Conservation (phyloP, 352 stramenopile species). For the Globisporangium ultimum region DNA sequence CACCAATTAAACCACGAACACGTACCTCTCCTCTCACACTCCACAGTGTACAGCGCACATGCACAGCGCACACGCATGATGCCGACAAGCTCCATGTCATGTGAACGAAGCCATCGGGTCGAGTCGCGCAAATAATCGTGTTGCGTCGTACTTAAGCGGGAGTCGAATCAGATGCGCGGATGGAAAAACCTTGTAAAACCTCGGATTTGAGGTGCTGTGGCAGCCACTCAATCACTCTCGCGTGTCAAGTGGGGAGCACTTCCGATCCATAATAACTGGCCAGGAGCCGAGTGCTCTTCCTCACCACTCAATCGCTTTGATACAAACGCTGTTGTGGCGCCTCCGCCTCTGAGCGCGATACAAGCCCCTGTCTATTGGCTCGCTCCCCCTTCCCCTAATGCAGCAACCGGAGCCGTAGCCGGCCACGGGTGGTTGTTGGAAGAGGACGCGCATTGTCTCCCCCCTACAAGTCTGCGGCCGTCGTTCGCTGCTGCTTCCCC, state of each 20-base stretch:
- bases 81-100: too few relatives aligned
- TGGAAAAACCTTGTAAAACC: conserved; percentile 3
- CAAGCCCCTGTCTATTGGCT: not conserved
- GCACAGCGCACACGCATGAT: too few relatives aligned
- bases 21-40: too few relatives aligned
- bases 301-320: conserved; percentile 9
- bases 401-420: conserved; percentile 3
- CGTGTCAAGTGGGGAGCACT: not conserved
- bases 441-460: not conserved
- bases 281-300: conserved; percentile 9
- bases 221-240: conserved; percentile 4
- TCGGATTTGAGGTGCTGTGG: not conserved
- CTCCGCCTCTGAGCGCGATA: not conserved
- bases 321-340: not conserved
- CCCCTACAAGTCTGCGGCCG: too few relatives aligned
- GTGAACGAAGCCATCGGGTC: not conserved
- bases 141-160: conserved; percentile 6
- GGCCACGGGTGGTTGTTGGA: conserved; percentile 12
- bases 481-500: not conserved
- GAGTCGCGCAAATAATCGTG: not conserved
- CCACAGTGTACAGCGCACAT: too few relatives aligned
- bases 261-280: not conserved
- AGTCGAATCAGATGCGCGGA: conserved; percentile 2
- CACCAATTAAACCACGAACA: too few relatives aligned
- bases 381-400: conserved; percentile 1